These are phyloP conservation scores for Macroventuria anomochaeta DNA, from an alignment of 2,329 filamentous ascomycete species.

Conservation along the genomic window DNA sequence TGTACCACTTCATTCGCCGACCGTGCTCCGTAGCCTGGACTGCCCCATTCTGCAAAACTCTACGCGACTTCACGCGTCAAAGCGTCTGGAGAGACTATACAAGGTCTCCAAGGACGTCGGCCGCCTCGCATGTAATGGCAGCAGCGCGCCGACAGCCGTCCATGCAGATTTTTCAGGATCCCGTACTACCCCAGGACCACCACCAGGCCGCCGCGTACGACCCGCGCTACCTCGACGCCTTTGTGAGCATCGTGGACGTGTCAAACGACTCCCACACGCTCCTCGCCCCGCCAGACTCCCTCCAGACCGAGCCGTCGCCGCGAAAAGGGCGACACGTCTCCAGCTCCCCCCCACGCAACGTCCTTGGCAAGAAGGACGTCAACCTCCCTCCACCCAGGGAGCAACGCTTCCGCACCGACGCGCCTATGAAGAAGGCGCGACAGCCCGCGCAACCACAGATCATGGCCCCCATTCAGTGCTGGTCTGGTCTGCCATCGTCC, in stretches of 20 bases:
- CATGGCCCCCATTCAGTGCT: constrained; percentile 59
- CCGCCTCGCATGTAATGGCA: constrained; percentile 52
- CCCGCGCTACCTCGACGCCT: constrained; percentile 58
- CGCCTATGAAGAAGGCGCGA: constrained; percentile 68
- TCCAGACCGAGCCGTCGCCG: constrained; percentile 65
- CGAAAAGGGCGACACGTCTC: constrained; percentile 67
- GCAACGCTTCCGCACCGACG: constrained; percentile 66
- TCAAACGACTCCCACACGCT: constrained; percentile 67
- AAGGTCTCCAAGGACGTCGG: constrained; percentile 35
- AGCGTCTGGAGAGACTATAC: constrained; percentile 39
- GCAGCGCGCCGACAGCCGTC: constrained; percentile 63
- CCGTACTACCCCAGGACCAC: constrained; percentile 51
- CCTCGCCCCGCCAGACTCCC: constrained; percentile 66
- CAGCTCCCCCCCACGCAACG: constrained; percentile 64
- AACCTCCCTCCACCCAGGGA: constrained; percentile 71
- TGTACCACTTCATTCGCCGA: constrained; percentile 28
- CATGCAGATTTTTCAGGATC: constrained; percentile 67
- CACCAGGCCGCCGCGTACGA: constrained; percentile 56
- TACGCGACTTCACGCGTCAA: constrained; percentile 52
- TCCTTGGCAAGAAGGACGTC: constrained; percentile 67
- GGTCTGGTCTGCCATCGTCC: constrained; percentile 57
- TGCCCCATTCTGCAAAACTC: constrained; percentile 33
- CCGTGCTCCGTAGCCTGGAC: constrained; percentile 33
- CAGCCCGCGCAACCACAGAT: constrained; percentile 50
- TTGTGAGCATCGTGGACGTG: constrained; percentile 53